Evolutionary conservation across 2,329 filamentous ascomycete genomes (phyloP).

Genomic region (Phialophora expanda): DNA sequence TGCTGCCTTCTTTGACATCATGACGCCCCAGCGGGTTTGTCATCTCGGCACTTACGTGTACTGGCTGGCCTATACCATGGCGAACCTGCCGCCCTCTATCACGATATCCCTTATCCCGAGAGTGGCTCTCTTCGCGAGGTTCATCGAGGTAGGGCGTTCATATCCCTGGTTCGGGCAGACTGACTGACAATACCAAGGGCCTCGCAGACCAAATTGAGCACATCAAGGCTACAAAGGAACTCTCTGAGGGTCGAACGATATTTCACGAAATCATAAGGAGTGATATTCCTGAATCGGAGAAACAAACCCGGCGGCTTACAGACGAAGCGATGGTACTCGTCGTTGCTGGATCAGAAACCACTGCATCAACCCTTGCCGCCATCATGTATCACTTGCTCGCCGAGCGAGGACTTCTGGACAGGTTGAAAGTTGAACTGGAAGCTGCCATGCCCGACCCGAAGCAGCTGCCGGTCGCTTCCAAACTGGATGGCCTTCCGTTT

Average conservation of each 20-base stretch:
- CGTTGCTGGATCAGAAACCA: neutral
- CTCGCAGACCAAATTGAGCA: neutral
- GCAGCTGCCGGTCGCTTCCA: slow-evolving; percentile 1
- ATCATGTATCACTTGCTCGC: slow-evolving; percentile 9
- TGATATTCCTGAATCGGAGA: slow-evolving; percentile 9
- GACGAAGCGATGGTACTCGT: slow-evolving; percentile 6
- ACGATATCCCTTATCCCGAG: neutral
- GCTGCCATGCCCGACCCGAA: neutral
- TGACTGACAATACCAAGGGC: neutral
- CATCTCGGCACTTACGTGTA: slow-evolving; percentile 7
- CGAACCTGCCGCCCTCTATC: slow-evolving; percentile 1
- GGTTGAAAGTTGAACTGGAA: neutral
- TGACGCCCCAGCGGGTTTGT: slow-evolving; percentile 5
- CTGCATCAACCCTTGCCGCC: neutral
- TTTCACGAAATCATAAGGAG: slow-evolving; percentile 10
- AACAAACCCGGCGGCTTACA: neutral
- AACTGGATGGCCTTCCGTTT: neutral
- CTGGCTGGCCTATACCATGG: slow-evolving; percentile 11
- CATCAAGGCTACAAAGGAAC: slow-evolving; percentile 2
- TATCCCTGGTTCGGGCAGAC: neutral
- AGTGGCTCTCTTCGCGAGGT: slow-evolving; percentile 5
- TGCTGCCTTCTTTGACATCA: slow-evolving; percentile 6
- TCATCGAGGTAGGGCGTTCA: neutral
- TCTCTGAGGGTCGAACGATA: slow-evolving; percentile 2
- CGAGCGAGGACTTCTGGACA: neutral